A percentile compares a stretch with the other conserved stretches of the same genome.
These are phyloP conservation scores for Aspergillus sclerotioniger DNA, from an alignment of 495 filamentous ascomycete genomes.

Conservation along the genomic window DNA sequence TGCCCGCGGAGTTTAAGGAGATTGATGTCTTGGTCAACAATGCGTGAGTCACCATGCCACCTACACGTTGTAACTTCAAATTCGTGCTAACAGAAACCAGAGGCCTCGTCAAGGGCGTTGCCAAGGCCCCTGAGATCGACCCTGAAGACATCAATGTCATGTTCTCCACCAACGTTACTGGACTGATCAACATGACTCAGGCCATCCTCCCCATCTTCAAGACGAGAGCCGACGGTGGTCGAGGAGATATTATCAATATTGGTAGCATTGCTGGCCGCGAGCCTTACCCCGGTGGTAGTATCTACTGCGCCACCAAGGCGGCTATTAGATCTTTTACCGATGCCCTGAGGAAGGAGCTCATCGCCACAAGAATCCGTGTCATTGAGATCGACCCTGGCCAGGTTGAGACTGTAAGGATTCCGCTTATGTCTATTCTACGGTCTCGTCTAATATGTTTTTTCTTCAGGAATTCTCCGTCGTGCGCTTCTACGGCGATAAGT, in stretches of 20 bases:
- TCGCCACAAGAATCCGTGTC: constrained; percentile 80
- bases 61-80: not conserved
- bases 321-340: constrained; percentile 90
- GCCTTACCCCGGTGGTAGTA: constrained; percentile 82
- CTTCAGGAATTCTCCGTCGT: constrained; percentile 87
- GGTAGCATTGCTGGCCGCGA: constrained; percentile 93
- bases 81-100: constrained; percentile 34
- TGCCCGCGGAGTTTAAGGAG: constrained; percentile 81
- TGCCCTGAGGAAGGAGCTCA: constrained; percentile 80
- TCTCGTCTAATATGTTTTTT: constrained; percentile 9
- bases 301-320: constrained; percentile 97
- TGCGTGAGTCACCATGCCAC: constrained; percentile 61
- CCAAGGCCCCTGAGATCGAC: constrained; percentile 78
- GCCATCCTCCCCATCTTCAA: constrained; percentile 83
- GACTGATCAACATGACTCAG: constrained; percentile 97
- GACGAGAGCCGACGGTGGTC: constrained; percentile 71
- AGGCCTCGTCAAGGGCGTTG: constrained; percentile 84
- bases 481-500: constrained; percentile 87
- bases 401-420: constrained; percentile 75
- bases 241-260: constrained; percentile 95
- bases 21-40: constrained; percentile 96
- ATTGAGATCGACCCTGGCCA: constrained; percentile 96
- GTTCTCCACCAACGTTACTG: constrained; percentile 90
- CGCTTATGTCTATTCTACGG: constrained; percentile 3
- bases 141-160: constrained; percentile 83